A percentile compares a stretch with the other conserved stretches of the same genome.
These are phyloP conservation scores for Penicillium longicatenatum DNA, from an alignment of 495 filamentous ascomycete genomes.

Conservation along the genomic window DNA sequence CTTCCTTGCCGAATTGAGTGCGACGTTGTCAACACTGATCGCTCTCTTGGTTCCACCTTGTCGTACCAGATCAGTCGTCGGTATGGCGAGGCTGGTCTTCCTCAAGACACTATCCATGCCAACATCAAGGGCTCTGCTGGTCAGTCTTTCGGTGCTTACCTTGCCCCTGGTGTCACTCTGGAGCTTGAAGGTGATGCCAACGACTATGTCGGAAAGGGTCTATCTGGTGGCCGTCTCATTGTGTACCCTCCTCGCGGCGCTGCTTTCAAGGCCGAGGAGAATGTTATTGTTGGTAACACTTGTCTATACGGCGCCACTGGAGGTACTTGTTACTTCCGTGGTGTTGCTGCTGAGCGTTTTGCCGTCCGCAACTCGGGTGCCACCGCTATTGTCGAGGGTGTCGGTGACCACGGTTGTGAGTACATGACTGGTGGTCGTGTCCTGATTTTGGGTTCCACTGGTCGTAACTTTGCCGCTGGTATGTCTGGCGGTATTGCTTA, in stretches of 20 bases:
- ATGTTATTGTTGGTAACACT: slow-evolving; percentile 93
- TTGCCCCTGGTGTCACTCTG: slow-evolving; percentile 92
- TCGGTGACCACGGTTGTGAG: slow-evolving; percentile 97
- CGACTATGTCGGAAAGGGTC: slow-evolving; percentile 97
- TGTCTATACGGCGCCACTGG: slow-evolving; percentile 96
- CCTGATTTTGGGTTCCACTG: slow-evolving; percentile 84
- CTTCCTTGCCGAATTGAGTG: slow-evolving; percentile 94
- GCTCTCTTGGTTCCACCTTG: slow-evolving; percentile 89
- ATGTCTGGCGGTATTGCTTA: slow-evolving; percentile 99
- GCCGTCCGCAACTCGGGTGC: slow-evolving; percentile 98
- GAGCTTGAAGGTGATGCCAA: slow-evolving; percentile 98
- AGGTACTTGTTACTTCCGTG: slow-evolving; percentile 96
- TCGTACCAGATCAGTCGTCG: slow-evolving; percentile 96
- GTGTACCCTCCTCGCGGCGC: slow-evolving; percentile 94
- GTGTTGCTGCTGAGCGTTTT: slow-evolving; percentile 95
- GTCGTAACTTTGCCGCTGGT: slow-evolving; percentile 99
- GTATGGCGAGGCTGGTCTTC: slow-evolving; percentile 88
- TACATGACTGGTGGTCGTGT: slow-evolving; percentile 99
- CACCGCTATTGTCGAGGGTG: slow-evolving; percentile 94
- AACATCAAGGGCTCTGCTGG: slow-evolving; percentile 99
- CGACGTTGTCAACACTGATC: slow-evolving; percentile 98
- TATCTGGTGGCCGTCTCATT: slow-evolving; percentile 94
- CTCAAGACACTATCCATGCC: slow-evolving; percentile 93
- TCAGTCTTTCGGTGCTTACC: slow-evolving; percentile 95
- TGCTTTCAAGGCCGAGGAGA: slow-evolving; percentile 97